Base-by-base conservation (phyloP, 2,329 filamentous ascomycete species). In the Venturia oleaginea region DNA sequence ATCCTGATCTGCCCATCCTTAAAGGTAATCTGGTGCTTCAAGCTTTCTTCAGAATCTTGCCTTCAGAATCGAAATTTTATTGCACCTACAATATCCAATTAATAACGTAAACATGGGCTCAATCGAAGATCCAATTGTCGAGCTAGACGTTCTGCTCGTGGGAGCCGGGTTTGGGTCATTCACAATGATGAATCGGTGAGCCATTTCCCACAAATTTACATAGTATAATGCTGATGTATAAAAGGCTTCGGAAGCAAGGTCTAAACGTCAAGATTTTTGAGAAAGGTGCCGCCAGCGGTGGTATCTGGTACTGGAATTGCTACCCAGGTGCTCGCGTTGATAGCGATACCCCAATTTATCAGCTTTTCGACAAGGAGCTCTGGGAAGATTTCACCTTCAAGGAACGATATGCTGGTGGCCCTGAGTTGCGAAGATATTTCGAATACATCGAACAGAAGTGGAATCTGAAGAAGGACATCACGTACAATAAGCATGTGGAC, bases 301-400 rank as follows among this genome's bases (percentile, higher is more conserved):
- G 77, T 3, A 76, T 76, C n/a, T 78, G 76, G 76, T 73, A 76
- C 65, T 78, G 76, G 76, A 78, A 78, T 57, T 73, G 76, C 62
- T 78, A 78, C 62, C 76, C 61, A 42, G 75, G 79, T 3, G 79
- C 79, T 8, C 72, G 78, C n/a, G 79, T 81, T 5, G 79, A 81
- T 65, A 77, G 75, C 0, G 75, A 78, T 67, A 72, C 76, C 1
- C 79, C 79, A 0, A 75, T 80, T 24, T 81, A 81, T 66, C 77
- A 80, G 65, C 37, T 57, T 57, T 57, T 57, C 8, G 51, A 57
- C 13, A 62, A 32, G 19, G 61, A 62, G 24, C 48, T 64, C 13
- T 40, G 48, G 43, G 19, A 64, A 43, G 51, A 64, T n/a, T 64
- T 64, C 32, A 64, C 62, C 19, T 64, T 64, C 37, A 64, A 37